Evolutionary conservation across 2,329 filamentous ascomycete species (phyloP).

Genomic region (Corynespora cassiicola): DNA sequence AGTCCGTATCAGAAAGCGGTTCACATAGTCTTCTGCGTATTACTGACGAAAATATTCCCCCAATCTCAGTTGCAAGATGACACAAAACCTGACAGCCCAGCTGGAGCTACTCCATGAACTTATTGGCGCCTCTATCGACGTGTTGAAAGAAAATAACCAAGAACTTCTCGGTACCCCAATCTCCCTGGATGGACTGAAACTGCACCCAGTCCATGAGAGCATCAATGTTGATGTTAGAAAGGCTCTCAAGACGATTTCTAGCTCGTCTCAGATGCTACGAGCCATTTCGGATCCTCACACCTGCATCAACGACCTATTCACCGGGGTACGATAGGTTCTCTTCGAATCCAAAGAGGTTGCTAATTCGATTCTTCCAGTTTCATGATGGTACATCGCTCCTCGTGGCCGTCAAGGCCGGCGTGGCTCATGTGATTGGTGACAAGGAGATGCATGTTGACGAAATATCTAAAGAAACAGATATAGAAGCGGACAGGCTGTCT

Average conservation of each 20-base stretch:
- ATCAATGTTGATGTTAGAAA: conserved; percentile 1
- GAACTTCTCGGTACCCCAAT: conserved; percentile 1
- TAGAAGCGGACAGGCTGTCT: conserved; percentile 7
- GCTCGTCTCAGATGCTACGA: conserved; percentile 3
- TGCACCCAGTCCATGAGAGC: conserved; percentile 1
- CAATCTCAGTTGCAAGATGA: background rate
- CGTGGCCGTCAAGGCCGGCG: conserved; percentile 5
- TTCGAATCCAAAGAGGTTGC: conserved; percentile 1
- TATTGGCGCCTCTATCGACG: conserved; percentile 1
- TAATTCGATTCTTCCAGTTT: conserved; percentile 6
- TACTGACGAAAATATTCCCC: background rate
- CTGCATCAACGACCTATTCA: conserved; percentile 4
- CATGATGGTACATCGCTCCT: conserved; percentile 9
- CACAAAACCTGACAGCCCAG: conserved; percentile 1
- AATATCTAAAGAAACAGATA: conserved; percentile 1
- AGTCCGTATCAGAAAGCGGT: background rate
- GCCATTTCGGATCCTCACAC: conserved; percentile 5
- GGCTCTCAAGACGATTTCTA: conserved; percentile 4
- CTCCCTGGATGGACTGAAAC: background rate
- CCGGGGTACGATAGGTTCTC: conserved; percentile 1
- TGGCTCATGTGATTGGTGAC: conserved; percentile 4
- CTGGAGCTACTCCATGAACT: conserved; percentile 3
- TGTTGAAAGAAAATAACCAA: conserved; percentile 1
- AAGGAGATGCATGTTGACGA: conserved; percentile 8
- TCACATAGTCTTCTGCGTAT: background rate